Percentiles rank a stretch among this genome's conserved stretches.
These are phyloP conservation scores for Solanum bulbocastanum DNA, from an alignment of 257 asterid genomes.

Conservation along the genomic window DNA sequence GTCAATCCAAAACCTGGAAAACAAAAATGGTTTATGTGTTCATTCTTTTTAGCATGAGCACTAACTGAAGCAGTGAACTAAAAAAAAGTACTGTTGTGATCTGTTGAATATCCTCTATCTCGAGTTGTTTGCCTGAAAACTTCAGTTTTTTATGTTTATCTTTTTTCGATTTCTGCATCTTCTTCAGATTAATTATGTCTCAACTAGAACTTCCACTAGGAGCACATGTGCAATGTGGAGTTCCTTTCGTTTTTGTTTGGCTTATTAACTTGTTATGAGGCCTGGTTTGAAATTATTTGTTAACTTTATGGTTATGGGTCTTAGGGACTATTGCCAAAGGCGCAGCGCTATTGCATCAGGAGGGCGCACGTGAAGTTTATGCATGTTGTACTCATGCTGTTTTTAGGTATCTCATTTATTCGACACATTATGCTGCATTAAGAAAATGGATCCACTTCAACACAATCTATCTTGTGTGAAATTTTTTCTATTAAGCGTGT, in stretches of 20 bases:
- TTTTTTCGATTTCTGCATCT: background rate
- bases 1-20: background rate
- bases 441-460: background rate
- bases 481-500: background rate
- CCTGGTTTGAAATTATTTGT: background rate
- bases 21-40: background rate
- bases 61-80: background rate
- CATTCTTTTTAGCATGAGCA: background rate
- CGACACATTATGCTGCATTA: background rate
- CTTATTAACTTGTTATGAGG: background rate
- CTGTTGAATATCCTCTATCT: background rate
- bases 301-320: constrained; percentile 9
- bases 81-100: background rate
- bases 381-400: constrained; percentile 97
- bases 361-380: constrained; percentile 95
- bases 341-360: constrained; percentile 81
- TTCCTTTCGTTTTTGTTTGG: background rate
- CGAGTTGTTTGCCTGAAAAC: background rate
- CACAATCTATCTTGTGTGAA: background rate
- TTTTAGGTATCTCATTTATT: constrained; percentile 43
- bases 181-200: background rate
- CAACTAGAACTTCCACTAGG: background rate
- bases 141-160: background rate
- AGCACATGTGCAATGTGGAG: background rate
- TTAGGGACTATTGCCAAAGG: constrained; percentile 92